phyloP scores from a whole-genome alignment of 208 protist genomes.

The Acanthamoeba culbertsoni region DNA sequence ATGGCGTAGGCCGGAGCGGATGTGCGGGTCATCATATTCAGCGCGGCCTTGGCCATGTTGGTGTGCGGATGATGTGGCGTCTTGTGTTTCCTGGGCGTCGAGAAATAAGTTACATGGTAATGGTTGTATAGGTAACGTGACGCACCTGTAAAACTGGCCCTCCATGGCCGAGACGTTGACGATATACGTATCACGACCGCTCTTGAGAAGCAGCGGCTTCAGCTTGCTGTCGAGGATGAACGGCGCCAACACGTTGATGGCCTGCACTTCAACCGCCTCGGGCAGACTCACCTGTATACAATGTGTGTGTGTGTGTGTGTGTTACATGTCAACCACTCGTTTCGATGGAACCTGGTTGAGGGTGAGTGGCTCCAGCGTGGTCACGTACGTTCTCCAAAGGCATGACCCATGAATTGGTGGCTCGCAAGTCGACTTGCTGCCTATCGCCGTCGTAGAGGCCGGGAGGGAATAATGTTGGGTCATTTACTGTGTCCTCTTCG shows the following conservation, averaged over 20 bases:
- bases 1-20: constrained; percentile 89
- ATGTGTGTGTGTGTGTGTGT: constrained; percentile 1
- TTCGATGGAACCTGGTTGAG: constrained; percentile 71
- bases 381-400: constrained; percentile 85
- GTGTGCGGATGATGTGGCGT: constrained; percentile 93
- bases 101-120: not conserved
- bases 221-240: constrained; percentile 94
- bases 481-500: constrained; percentile 63
- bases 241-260: constrained; percentile 95
- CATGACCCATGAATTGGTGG: constrained; percentile 62
- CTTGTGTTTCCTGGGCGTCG: constrained; percentile 69
- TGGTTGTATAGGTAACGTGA: not conserved
- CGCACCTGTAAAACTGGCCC: constrained; percentile 85
- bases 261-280: constrained; percentile 79
- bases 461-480: constrained; percentile 64
- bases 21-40: constrained; percentile 98
- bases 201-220: constrained; percentile 85
- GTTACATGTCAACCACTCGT: constrained; percentile 64
- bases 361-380: too few species aligned
- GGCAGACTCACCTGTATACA: not conserved
- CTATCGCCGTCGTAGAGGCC: not conserved
- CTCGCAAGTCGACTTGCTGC: constrained; percentile 25
- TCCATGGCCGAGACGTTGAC: constrained; percentile 98
- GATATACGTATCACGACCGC: constrained; percentile 86
- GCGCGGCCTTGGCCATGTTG: constrained; percentile 98